Evolutionary conservation across 225 moss, liverwort and hornwort species (phyloP), one percentile per base, ranked within the genome.

Genomic region (Polytrichum formosum): DNA sequence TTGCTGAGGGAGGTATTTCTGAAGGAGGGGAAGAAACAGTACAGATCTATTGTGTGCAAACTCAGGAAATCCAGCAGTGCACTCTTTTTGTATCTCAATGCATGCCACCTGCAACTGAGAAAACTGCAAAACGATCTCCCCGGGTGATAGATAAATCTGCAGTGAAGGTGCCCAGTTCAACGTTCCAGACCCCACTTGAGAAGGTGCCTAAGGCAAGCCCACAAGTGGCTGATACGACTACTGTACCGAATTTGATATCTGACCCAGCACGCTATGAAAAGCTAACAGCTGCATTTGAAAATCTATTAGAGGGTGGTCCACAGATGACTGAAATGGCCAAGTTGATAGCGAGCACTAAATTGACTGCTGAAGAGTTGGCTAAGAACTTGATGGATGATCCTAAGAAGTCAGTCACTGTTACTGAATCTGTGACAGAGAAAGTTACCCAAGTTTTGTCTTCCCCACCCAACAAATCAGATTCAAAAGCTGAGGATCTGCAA

Each of bases 41-140:
- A 9, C 91, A 94, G 80, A 85, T 98, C n/a, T 98, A 91, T 65
- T 98, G 98, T 78, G 94, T 98, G 54, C 98, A 98, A 78, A 98
- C 98, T 29, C 88, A 90, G 73, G 98, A 92, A 21, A 98, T 98
- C 73, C 98, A 98, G 80, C 98, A 91, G 78, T 98, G 94, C 76
- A 83, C 90, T 19, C 88, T 98, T 30, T 84, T 92, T 67, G 82
- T 92, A 56, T 90, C 92, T 64, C 94, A 91, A 74, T 94, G 98
- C 74, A 63, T 91, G 61, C 90, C 91, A 31, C 67, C 81, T 69
- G 72, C 86, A 46, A 77, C 79, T 66, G 98, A 92, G 59, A 79
- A 85, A 63, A 60, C 76, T 28, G 80, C 65, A 19, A 87, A 84
- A 67, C 81, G 79, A 69, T 55, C 78, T 55, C 63, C 86, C 28